A percentile compares a stretch with the other conserved stretches of the same genome.
These are phyloP conservation scores for Xylaria multiplex DNA, from an alignment of 2,329 filamentous ascomycete genomes.

Conservation along the genomic window DNA sequence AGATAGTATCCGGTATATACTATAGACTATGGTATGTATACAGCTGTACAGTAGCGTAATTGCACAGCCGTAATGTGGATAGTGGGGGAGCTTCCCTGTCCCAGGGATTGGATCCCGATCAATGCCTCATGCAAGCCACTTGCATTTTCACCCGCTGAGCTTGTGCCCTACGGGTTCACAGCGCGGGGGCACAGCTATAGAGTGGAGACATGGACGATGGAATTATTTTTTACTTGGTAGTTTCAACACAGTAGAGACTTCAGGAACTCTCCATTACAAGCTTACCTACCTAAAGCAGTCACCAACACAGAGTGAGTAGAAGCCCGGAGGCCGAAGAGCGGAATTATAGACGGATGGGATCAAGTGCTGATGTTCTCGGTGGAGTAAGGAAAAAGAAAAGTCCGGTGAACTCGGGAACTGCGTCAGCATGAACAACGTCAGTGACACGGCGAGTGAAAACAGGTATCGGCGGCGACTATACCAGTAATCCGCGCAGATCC, in stretches of 20 bases:
- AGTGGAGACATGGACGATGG: constrained; percentile 12
- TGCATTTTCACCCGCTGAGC: constrained; percentile 31
- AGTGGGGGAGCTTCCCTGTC: constrained; percentile 16
- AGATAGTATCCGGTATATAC: constrained; percentile 5
- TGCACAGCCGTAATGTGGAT: constrained; percentile 3
- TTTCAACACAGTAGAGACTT: constrained; percentile 13
- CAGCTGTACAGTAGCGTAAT: constrained; percentile 9
- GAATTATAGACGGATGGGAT: neutral
- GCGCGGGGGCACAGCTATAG: constrained; percentile 8
- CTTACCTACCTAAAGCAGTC: constrained; percentile 7
- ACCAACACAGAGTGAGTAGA: constrained; percentile 9
- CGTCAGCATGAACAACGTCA: constrained; percentile 20
- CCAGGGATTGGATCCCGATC: constrained; percentile 28
- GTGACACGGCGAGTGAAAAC: constrained; percentile 4
- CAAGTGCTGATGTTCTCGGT: constrained; percentile 10
- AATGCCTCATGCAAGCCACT: constrained; percentile 34
- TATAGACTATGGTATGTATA: neutral
- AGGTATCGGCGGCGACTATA: constrained; percentile 6
- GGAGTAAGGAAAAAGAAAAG: constrained; percentile 23
- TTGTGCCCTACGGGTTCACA: constrained; percentile 23
- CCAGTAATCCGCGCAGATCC: constrained; percentile 1
- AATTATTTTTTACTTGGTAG: constrained; percentile 1
- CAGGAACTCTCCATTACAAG: neutral
- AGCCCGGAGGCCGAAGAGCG: neutral
- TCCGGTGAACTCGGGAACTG: constrained; percentile 28